These are phyloP conservation scores for Teratosphaeria destructans DNA, from an alignment of 2,329 filamentous ascomycete genomes.

Conservation along the genomic window DNA sequence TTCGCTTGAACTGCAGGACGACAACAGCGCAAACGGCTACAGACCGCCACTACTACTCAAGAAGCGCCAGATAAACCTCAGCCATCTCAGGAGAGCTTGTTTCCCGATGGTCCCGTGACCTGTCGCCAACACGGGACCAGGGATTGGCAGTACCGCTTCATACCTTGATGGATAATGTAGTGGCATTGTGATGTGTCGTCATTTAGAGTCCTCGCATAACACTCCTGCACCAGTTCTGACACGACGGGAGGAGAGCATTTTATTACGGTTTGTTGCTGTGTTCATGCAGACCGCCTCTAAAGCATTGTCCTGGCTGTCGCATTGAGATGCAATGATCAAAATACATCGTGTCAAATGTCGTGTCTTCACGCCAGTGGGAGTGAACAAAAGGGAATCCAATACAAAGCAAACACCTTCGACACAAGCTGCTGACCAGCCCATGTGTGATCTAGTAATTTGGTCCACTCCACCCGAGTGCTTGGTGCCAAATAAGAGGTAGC, in stretches of 20 bases:
- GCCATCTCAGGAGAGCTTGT: neutral
- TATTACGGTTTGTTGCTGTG: too few species aligned
- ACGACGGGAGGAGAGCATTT: too few species aligned
- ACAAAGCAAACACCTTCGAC: neutral
- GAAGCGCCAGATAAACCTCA: neutral
- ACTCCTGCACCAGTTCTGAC: too few species aligned
- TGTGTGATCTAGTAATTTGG: neutral
- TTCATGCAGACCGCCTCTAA: too few species aligned
- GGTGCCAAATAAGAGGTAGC: neutral
- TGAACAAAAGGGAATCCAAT: neutral
- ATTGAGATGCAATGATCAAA: neutral
- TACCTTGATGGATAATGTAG: too few species aligned
- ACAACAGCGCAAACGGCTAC: neutral
- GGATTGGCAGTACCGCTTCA: neutral
- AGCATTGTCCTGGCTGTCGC: neutral
- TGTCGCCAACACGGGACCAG: neutral
- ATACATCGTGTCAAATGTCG: neutral
- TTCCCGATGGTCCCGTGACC: neutral
- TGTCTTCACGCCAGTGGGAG: neutral
- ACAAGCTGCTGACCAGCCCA: neutral
- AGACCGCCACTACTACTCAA: neutral
- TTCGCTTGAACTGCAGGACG: neutral
- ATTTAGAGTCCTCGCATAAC: too few species aligned
- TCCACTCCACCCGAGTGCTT: neutral
- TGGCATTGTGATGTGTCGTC: too few species aligned